Evolutionary conservation across 345 rosid genomes (phyloP), one percentile per base, ranked within the genome.

Genomic region (Brassica carinata): DNA sequence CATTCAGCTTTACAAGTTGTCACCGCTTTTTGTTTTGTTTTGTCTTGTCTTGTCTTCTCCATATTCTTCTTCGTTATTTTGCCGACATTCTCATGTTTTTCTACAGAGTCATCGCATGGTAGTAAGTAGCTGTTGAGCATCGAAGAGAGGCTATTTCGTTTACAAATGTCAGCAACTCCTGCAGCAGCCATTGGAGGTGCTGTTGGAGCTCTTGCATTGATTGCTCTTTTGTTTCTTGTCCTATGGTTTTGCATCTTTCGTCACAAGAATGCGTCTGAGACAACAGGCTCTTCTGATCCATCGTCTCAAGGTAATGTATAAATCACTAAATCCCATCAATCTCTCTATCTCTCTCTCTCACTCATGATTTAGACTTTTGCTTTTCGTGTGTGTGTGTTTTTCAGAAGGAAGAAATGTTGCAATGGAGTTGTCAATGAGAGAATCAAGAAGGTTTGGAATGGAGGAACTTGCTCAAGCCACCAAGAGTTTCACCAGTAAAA

Each of bases 171-270:
- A 90, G 80, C 80, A 89, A 71, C 72, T 87, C 94, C 88, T 88
- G 93, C 94, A 84, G 93, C 89, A 79, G 83, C 88, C 86, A 66
- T 90, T 78, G 99, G 99, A 84, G 93, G 96, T 86, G 97, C 90
- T 90, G 91, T 89, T 83, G 99, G 99, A 93, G 91, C 93, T 87
- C 82, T 91, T 88, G 87, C 92, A 84, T 87, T 95, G 79, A 83
- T 88, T 83, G 90, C 86, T 78, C 80, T 89, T 36, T 81, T 84
- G 53, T 69, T 84, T 79, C 82, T 88, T 64, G 74, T 90, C 69
- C 27, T 91, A n/a, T 94, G 93, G 95, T 84, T 89, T 82, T 92
- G 86, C 73, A 64, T 90, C 65, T 88, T 51, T 86, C 87, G 48
- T 67, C 85, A 82, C 72, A 83, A 68, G 67, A 87, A 78, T 64